Conservation (phyloP, 345 rosid genomes). For the Populus nigra region DNA sequence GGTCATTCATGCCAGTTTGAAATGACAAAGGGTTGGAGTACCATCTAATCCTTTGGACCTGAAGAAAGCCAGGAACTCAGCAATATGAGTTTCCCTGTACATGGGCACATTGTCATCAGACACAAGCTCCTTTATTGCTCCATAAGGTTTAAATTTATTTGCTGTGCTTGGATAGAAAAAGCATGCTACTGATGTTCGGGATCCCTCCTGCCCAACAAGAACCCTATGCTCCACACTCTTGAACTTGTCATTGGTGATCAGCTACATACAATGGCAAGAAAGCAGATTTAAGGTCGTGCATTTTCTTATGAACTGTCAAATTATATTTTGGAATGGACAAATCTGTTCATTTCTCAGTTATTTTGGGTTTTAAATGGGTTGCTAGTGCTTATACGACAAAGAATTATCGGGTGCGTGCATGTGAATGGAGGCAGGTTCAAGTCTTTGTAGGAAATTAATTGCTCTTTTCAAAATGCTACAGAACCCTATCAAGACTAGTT, state of each 20-base stretch:
- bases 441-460: not conserved
- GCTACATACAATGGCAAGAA: constrained; percentile 6
- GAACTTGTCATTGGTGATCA: constrained; percentile 35
- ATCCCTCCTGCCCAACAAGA: constrained; percentile 12
- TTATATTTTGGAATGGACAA: not conserved
- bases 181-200: constrained; percentile 37
- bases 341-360: not conserved
- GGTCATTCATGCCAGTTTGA: constrained; percentile 17
- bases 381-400: not conserved
- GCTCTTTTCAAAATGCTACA: not conserved
- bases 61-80: constrained; percentile 36
- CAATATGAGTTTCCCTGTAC: constrained; percentile 34
- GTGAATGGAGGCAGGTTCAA: not conserved
- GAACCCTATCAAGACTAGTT: not conserved
- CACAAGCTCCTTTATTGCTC: constrained; percentile 42
- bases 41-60: constrained; percentile 45
- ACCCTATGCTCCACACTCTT: constrained; percentile 45
- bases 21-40: constrained; percentile 36
- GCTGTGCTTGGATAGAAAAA: constrained; percentile 40
- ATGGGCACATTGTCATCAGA: constrained; percentile 29
- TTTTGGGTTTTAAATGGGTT: not conserved
- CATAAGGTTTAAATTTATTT: constrained; percentile 27
- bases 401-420: not conserved
- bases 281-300: not conserved
- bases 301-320: not conserved